Evolutionary conservation across 176 grass and related monocot species (phyloP).

Genomic region (Ensete ventricosum): DNA sequence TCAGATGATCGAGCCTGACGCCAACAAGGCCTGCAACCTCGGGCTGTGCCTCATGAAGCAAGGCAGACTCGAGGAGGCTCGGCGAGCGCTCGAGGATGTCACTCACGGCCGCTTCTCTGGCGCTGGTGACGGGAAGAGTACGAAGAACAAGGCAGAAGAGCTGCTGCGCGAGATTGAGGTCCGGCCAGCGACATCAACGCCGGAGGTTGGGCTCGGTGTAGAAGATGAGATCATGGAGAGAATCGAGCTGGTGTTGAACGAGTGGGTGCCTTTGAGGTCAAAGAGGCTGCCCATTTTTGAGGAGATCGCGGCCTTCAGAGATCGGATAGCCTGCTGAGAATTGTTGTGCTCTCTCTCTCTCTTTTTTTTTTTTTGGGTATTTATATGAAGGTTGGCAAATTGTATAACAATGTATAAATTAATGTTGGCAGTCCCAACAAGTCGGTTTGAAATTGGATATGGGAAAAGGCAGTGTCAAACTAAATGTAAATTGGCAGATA

Average conservation of each 20-base stretch:
- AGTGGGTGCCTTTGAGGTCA: slow-evolving; percentile 64
- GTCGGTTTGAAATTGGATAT: no score
- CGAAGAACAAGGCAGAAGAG: slow-evolving; percentile 40
- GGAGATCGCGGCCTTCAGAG: slow-evolving; percentile 60
- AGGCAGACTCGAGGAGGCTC: slow-evolving; percentile 37
- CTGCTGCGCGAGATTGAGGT: slow-evolving; percentile 37
- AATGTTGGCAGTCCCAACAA: no score
- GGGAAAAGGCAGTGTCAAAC: no score
- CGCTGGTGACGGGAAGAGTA: slow-evolving; percentile 40
- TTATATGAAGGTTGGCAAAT: not conserved
- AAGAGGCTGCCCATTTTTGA: slow-evolving; percentile 90
- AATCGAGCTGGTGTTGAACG: slow-evolving; percentile 49
- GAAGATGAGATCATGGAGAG: slow-evolving; percentile 61
- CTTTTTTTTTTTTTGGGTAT: not conserved
- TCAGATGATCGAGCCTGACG: slow-evolving; percentile 61
- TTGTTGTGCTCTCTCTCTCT: not conserved
- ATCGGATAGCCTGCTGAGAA: slow-evolving; percentile 77
- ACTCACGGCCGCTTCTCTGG: slow-evolving; percentile 25
- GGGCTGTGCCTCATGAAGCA: slow-evolving; percentile 66
- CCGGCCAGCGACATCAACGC: not conserved
- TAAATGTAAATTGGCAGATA: no score
- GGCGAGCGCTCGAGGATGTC: slow-evolving; percentile 37
- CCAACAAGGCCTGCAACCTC: slow-evolving; percentile 83
- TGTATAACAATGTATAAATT: no score
- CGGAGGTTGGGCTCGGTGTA: slow-evolving; percentile 29